These are phyloP conservation scores for Rhizophora apiculata DNA, from an alignment of 345 rosid species.

Conservation along the genomic window DNA sequence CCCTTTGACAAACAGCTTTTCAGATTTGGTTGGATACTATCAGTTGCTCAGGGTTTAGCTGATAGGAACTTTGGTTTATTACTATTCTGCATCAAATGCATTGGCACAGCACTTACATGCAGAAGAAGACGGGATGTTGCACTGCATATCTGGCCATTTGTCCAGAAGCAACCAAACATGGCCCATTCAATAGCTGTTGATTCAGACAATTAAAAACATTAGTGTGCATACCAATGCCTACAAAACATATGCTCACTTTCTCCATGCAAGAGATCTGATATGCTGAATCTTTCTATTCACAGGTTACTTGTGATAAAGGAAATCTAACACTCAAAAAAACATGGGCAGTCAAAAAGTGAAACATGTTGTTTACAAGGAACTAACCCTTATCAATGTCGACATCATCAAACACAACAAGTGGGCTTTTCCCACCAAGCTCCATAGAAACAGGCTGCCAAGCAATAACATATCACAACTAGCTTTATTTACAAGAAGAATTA, in stretches of 20 bases:
- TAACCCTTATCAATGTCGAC: constrained; percentile 84
- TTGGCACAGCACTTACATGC: constrained; percentile 50
- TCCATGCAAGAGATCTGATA: constrained; percentile 4
- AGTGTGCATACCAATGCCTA: neutral
- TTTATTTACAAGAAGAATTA: constrained; percentile 4
- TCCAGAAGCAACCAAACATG: constrained; percentile 92
- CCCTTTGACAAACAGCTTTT: too few species aligned
- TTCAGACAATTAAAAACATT: constrained; percentile 16
- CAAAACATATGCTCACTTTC: neutral
- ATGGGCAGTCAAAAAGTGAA: neutral
- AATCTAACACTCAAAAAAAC: neutral
- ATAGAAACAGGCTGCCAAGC: constrained; percentile 74
- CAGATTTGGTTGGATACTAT: too few species aligned
- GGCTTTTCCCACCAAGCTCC: constrained; percentile 98
- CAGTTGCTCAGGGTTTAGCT: too few species aligned
- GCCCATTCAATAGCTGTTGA: constrained; percentile 86
- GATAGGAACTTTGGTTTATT: too few species aligned
- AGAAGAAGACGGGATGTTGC: constrained; percentile 96
- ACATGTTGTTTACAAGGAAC: constrained; percentile 17
- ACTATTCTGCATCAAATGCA: too few species aligned
- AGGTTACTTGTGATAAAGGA: constrained; percentile 11
- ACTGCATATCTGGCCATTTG: constrained; percentile 97
- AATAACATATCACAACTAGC: constrained; percentile 10
- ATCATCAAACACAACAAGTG: constrained; percentile 89
- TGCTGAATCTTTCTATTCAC: constrained; percentile 2